Percentiles rank a stretch among this genome's conserved stretches.
Conservation (phyloP, 805 yeast genomes). For the Ogataea allantospora region DNA sequence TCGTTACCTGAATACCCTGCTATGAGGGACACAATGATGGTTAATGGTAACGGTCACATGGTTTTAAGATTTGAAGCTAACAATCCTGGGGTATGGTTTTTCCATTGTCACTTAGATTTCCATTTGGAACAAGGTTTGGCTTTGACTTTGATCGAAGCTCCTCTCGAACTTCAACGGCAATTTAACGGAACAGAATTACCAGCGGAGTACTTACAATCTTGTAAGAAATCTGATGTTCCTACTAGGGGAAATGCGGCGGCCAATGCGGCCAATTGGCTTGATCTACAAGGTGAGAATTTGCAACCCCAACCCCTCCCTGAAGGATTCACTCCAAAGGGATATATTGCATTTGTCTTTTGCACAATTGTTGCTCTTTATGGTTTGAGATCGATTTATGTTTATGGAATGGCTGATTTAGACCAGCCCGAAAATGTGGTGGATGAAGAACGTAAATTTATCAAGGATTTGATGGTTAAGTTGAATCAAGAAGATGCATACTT, state of each 20-base stretch:
- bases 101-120: constrained; percentile 91
- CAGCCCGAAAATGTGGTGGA: constrained; percentile 38
- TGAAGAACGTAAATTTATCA: constrained; percentile 18
- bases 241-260: constrained; percentile 76
- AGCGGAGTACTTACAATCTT: constrained; percentile 47
- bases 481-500: constrained; percentile 13
- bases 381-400: constrained; percentile 53
- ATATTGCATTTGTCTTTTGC: constrained; percentile 57
- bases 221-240: constrained; percentile 46
- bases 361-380: constrained; percentile 60
- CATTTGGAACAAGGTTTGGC: constrained; percentile 83
- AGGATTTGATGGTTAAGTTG: constrained; percentile 15
- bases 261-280: constrained; percentile 48
- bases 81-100: constrained; percentile 92
- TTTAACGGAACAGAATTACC: constrained; percentile 34
- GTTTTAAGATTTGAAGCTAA: constrained; percentile 74
- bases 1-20: constrained; percentile 58
- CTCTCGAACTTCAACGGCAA: constrained; percentile 48
- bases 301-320: constrained; percentile 64
- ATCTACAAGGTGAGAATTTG: constrained; percentile 56
- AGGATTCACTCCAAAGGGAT: constrained; percentile 72
- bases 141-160: constrained; percentile 68
- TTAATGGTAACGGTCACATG: constrained; percentile 65
- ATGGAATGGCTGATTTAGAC: constrained; percentile 63
- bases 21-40: constrained; percentile 67